phyloP scores from a whole-genome alignment of 441 rosid species.

The Corymbia citriodora region DNA sequence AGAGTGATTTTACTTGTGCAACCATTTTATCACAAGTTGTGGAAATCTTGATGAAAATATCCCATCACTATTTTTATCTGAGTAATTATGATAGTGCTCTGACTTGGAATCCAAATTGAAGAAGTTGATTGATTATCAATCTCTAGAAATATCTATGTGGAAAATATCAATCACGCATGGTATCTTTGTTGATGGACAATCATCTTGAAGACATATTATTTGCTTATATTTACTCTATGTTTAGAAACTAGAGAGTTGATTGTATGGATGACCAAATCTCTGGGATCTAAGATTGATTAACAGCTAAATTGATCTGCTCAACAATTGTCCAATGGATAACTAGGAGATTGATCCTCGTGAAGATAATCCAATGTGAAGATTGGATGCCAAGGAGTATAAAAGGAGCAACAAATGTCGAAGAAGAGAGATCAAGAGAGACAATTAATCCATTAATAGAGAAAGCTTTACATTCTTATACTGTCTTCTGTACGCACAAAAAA shows the following conservation, averaged over 20 bases:
- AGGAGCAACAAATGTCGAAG: neutral
- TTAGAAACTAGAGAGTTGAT: neutral
- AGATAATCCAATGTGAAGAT: neutral
- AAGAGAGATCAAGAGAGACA: neutral
- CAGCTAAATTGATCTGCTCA: no score
- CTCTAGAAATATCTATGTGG: neutral
- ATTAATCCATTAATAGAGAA: neutral
- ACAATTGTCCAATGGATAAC: neutral
- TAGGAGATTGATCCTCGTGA: neutral
- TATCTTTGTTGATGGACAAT: neutral
- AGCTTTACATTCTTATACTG: neutral
- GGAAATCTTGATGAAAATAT: neutral
- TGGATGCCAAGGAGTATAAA: neutral
- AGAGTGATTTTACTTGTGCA: neutral
- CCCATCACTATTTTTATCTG: neutral
- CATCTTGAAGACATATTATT: neutral
- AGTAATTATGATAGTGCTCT: no score
- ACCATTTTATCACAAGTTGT: neutral
- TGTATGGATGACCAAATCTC: neutral
- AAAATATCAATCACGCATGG: neutral
- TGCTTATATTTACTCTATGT: neutral
- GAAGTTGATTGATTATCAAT: neutral
- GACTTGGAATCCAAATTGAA: neutral
- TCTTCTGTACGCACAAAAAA: neutral
- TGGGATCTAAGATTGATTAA: neutral